phyloP scores from a whole-genome alignment of 805 yeast species.

The Kodamaea neixiangensis region DNA sequence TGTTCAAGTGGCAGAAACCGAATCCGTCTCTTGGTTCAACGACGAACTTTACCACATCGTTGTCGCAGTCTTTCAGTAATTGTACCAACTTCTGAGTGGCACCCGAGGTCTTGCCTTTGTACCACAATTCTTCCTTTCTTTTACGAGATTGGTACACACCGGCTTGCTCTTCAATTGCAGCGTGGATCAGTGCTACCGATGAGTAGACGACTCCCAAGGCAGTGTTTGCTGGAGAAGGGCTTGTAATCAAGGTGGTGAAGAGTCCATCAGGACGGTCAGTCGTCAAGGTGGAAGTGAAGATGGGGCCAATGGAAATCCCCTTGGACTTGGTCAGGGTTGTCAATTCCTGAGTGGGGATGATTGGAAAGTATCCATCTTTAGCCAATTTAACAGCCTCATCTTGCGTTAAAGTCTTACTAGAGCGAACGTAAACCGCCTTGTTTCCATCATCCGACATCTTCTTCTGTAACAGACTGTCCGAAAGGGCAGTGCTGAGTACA shows the following conservation, averaged over 20 bases:
- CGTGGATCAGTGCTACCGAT: constrained; percentile 74
- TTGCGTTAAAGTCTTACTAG: constrained; percentile 19
- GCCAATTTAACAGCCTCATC: constrained; percentile 29
- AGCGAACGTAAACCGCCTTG: constrained; percentile 27
- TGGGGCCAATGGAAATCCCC: constrained; percentile 39
- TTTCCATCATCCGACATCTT: constrained; percentile 26
- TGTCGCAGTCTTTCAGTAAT: constrained; percentile 84
- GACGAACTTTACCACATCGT: constrained; percentile 83
- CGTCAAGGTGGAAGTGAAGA: constrained; percentile 53
- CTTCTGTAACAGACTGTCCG: constrained; percentile 19
- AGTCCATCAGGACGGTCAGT: constrained; percentile 89
- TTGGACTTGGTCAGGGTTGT: constrained; percentile 29
- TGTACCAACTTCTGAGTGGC: constrained; percentile 78
- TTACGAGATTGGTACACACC: constrained; percentile 95
- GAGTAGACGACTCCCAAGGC: constrained; percentile 89
- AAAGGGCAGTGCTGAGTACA: constrained; percentile 19
- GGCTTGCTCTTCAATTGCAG: constrained; percentile 74
- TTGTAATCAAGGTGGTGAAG: constrained; percentile 78
- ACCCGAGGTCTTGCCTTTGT: constrained; percentile 95
- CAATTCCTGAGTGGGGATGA: constrained; percentile 28
- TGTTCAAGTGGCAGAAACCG: constrained; percentile 91
- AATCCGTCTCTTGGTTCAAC: constrained; percentile 78
- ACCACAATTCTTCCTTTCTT: constrained; percentile 81
- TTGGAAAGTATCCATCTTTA: constrained; percentile 35
- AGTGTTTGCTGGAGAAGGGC: constrained; percentile 55